Conservation (phyloP, 345 rosid genomes). For the Citrus reticulata region DNA sequence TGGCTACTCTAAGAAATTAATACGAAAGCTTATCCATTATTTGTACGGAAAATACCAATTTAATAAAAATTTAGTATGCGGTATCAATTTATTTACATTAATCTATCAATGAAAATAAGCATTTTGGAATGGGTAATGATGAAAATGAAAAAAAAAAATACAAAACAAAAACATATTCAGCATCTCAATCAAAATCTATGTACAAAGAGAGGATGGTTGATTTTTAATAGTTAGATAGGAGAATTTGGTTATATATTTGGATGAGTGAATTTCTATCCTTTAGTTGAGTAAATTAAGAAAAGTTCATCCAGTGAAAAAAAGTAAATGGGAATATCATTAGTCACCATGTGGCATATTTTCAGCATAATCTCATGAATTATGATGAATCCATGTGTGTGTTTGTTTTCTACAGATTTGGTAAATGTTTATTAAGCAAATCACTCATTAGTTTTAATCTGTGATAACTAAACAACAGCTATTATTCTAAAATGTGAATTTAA, state of each 20-base stretch:
- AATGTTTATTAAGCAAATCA: not conserved
- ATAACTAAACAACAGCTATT: too few relatives aligned
- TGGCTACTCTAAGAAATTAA: not conserved
- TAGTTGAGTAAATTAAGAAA: not conserved
- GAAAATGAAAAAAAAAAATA: not conserved
- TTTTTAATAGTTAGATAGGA: not conserved
- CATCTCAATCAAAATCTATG: not conserved
- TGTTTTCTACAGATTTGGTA: not conserved
- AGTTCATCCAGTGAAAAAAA: not conserved
- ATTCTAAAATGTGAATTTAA: too few relatives aligned
- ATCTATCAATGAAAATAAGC: not conserved
- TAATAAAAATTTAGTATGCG: too few relatives aligned
- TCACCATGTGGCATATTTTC: not conserved
- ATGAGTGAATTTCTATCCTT: not conserved
- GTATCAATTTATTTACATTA: not conserved
- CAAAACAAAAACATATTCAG: not conserved
- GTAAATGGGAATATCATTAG: not conserved
- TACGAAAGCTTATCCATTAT: not conserved
- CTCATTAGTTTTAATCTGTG: not conserved
- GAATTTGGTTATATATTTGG: not conserved
- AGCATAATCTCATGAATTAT: not conserved
- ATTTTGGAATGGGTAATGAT: not conserved
- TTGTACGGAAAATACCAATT: not conserved
- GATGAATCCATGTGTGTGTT: not conserved
- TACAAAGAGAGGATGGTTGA: not conserved